Conservation (phyloP, 1,139 yeast species). For the Lodderomyces orthopsilosis region DNA sequence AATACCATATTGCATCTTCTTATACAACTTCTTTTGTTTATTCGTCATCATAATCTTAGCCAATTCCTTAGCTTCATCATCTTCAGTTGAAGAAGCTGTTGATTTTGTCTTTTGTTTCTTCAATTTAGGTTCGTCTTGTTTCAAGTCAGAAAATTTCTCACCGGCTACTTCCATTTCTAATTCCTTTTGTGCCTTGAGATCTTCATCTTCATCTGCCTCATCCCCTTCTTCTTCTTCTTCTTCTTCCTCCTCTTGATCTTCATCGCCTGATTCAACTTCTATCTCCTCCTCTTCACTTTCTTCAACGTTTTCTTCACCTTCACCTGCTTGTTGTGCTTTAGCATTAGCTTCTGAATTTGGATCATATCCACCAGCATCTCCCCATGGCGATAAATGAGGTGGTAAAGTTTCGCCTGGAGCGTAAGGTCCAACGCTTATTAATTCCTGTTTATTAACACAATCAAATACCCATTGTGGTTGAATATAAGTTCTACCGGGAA, state of each 20-base stretch:
- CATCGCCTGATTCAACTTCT: conserved; percentile 47
- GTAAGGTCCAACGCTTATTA: conserved; percentile 74
- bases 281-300: conserved; percentile 49
- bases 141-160: conserved; percentile 60
- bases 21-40: conserved; percentile 91
- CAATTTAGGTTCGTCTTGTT: conserved; percentile 19
- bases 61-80: conserved; percentile 80
- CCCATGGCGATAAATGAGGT: conserved; percentile 99
- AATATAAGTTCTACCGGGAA: conserved; percentile 87
- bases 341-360: conserved; percentile 56
- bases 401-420: conserved; percentile 95
- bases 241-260: conserved; percentile 49
- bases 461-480: conserved; percentile 99
- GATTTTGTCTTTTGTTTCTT: conserved; percentile 28
- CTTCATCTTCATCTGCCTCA: conserved; percentile 55
- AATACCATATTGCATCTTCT: conserved; percentile 92
- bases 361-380: conserved; percentile 87
- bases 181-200: conserved; percentile 71
- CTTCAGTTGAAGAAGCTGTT: conserved; percentile 19
- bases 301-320: conserved; percentile 45
- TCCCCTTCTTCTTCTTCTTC: conserved; percentile 48
- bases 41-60: conserved; percentile 96
- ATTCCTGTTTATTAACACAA: conserved; percentile 72
- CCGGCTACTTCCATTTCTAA: conserved; percentile 91
- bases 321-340: conserved; percentile 32